phyloP scores from a whole-genome alignment of 1,284 basidiomycete genomes.

The Apiotrichum gracile region DNA sequence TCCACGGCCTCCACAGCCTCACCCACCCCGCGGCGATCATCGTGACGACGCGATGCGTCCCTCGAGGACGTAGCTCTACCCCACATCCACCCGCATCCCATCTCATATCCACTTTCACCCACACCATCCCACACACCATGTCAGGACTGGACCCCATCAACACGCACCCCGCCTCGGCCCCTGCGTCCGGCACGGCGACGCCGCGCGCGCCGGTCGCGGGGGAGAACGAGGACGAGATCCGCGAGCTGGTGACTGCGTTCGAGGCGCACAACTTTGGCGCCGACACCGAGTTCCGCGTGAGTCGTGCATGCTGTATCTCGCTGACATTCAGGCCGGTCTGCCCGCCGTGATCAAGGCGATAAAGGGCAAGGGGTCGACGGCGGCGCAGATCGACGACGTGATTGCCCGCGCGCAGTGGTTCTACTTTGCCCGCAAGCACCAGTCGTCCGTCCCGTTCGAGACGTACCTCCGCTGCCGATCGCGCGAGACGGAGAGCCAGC shows the following conservation, averaged over 20 bases:
- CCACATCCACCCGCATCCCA: no score
- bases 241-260: constrained; percentile 19
- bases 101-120: no score
- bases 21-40: no score
- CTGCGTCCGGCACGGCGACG: no score
- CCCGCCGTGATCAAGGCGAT: constrained; percentile 33
- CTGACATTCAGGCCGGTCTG: constrained; percentile 26
- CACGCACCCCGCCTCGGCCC: no score
- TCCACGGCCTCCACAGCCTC: no score
- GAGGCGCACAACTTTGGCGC: constrained; percentile 35
- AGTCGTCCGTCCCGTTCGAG: constrained; percentile 10
- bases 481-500: constrained; percentile 12
- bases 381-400: constrained; percentile 36
- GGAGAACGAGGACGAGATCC: constrained; percentile 1
- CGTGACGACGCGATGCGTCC: no score
- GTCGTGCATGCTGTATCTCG: constrained; percentile 7
- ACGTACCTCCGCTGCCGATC: constrained; percentile 8
- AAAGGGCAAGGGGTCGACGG: constrained; percentile 17
- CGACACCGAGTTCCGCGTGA: constrained; percentile 35
- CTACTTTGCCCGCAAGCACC: constrained; percentile 27
- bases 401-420: constrained; percentile 42
- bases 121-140: no score
- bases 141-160: no score
- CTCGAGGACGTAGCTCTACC: no score
- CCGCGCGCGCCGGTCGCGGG: no score